Percentiles rank a stretch among this genome's conserved stretches.
Conservation (phyloP, 345 rosid genomes). For the Capsella bursapastoris region DNA sequence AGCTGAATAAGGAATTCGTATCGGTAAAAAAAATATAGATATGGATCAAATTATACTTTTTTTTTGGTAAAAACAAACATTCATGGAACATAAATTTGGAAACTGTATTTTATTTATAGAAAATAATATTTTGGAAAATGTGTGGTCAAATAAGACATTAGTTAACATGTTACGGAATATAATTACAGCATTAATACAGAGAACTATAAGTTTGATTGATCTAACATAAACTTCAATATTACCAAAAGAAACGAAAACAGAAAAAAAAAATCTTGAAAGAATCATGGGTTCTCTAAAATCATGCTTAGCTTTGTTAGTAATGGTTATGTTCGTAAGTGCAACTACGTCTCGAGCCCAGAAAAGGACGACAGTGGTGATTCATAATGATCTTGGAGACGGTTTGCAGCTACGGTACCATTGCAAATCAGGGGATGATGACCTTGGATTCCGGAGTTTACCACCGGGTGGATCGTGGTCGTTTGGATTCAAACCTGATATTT, state of each 20-base stretch:
- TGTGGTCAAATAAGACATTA: neutral
- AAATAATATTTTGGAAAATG: no score
- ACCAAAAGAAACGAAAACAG: neutral
- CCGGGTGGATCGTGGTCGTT: slow-evolving; percentile 24
- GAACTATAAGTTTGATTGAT: neutral
- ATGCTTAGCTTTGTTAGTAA: neutral
- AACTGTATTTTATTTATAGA: neutral
- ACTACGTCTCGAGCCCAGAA: neutral
- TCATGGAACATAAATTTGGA: neutral
- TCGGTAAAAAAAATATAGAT: no score
- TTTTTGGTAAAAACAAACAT: no score
- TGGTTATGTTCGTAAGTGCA: slow-evolving; percentile 17
- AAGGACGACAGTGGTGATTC: slow-evolving; percentile 1
- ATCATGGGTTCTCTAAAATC: neutral
- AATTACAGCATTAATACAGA: neutral
- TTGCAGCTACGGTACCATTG: neutral
- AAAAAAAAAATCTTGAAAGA: neutral
- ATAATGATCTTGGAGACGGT: slow-evolving; percentile 18
- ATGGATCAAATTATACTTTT: no score
- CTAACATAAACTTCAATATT: neutral
- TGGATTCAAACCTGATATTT: neutral
- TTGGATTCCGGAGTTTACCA: neutral
- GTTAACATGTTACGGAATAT: neutral
- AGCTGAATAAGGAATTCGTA: no score
- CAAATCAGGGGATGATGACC: slow-evolving; percentile 10